Conservation (phyloP, 139 green algal genomes). For the Micractinium conductrix region DNA sequence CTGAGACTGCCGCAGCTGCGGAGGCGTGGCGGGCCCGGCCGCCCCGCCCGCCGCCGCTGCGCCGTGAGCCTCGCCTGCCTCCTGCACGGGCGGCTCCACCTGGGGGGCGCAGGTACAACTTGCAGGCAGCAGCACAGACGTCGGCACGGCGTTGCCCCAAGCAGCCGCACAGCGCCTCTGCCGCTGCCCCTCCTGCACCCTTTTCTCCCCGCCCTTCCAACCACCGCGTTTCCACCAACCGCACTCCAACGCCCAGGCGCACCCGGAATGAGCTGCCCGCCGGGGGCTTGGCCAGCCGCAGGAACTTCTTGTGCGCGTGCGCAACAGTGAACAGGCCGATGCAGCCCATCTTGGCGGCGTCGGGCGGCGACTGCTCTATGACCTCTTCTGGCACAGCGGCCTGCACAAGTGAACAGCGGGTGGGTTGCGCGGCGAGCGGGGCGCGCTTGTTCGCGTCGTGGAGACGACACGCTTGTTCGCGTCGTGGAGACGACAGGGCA, state of each 20-base stretch:
- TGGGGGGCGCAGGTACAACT: background rate
- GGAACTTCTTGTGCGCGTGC: slow-evolving; percentile 13
- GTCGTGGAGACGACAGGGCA: no score
- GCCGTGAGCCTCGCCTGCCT: background rate
- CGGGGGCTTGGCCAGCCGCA: slow-evolving; percentile 12
- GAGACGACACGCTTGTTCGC: no score
- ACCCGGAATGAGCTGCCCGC: slow-evolving; percentile 34
- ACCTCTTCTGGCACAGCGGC: background rate
- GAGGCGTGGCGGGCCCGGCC: background rate
- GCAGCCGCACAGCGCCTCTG: no score
- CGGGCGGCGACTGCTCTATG: background rate
- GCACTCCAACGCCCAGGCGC: background rate
- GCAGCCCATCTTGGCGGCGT: slow-evolving; percentile 28
- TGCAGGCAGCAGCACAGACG: background rate
- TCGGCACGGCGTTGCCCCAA: background rate
- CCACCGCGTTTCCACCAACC: background rate
- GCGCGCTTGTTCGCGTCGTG: no score
- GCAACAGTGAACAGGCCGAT: slow-evolving; percentile 31
- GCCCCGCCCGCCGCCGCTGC: background rate
- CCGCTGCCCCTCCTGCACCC: no score
- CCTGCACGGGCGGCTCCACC: background rate
- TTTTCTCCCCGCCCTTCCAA: no score
- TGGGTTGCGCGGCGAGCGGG: no score
- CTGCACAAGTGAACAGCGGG: no score
- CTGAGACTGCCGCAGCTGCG: background rate